These are phyloP conservation scores for Diversispora epigaea DNA, from an alignment of 192 early-diverging fungal species.

Conservation along the genomic window DNA sequence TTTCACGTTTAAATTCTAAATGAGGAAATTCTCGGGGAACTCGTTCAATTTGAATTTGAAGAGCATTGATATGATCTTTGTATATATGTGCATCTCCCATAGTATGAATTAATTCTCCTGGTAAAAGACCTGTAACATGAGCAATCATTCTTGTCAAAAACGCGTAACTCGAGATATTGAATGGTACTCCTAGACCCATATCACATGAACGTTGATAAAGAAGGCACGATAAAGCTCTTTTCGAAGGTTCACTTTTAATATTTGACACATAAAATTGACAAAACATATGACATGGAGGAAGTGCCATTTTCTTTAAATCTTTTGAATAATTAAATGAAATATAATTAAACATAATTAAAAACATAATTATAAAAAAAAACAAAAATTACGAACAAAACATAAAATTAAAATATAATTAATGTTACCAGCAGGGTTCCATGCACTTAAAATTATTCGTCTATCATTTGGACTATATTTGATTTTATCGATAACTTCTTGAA, in stretches of 20 bases:
- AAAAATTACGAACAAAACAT: too few relatives aligned
- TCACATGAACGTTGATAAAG: constrained; percentile 96
- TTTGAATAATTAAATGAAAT: neutral
- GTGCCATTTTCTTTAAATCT: constrained; percentile 87
- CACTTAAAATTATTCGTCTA: constrained; percentile 88
- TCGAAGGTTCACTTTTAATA: constrained; percentile 48
- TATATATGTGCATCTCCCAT: constrained; percentile 98
- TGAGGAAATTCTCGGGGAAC: constrained; percentile 82
- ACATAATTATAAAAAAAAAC: neutral
- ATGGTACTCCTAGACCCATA: constrained; percentile 95
- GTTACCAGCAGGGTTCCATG: constrained; percentile 96
- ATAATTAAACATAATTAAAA: neutral
- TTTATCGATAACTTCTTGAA: constrained; percentile 80
- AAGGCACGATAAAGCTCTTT: constrained; percentile 78
- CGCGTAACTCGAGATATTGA: constrained; percentile 98
- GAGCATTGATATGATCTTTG: constrained; percentile 82
- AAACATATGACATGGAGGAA: constrained; percentile 97
- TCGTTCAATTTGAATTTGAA: constrained; percentile 75
- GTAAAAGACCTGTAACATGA: constrained; percentile 76
- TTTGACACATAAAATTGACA: constrained; percentile 95
- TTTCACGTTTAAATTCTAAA: constrained; percentile 50
- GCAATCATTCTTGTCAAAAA: constrained; percentile 89
- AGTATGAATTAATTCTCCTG: constrained; percentile 85
- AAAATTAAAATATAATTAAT: neutral
- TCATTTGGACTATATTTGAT: constrained; percentile 85